Percentiles rank a stretch among this genome's conserved stretches.
Conservation (phyloP, 106 monocot genomes). For the Dioscorea dumetorum region DNA sequence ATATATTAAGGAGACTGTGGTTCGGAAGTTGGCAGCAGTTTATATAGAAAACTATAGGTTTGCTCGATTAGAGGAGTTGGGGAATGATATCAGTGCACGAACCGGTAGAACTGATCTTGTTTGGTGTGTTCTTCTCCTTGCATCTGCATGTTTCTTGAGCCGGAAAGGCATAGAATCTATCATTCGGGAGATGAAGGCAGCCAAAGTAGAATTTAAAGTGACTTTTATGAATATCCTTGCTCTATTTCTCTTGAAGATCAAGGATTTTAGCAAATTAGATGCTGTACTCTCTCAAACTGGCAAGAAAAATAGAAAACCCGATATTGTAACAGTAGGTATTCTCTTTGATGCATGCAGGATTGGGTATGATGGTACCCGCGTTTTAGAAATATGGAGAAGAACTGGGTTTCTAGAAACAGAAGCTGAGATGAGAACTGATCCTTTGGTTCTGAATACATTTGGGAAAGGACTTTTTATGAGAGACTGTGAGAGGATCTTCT, state of each 20-base stretch:
- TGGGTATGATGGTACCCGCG: conserved; percentile 42
- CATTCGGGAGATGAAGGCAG: conserved; percentile 42
- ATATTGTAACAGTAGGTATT: conserved; percentile 54
- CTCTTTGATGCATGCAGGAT: conserved; percentile 59
- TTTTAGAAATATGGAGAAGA: conserved; percentile 51
- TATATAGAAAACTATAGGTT: conserved; percentile 55
- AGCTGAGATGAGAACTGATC: conserved; percentile 49
- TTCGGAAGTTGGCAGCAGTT: conserved; percentile 54
- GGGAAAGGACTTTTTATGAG: conserved; percentile 51
- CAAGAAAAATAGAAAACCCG: conserved; percentile 33
- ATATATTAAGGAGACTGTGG: conserved; percentile 44
- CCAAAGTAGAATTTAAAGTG: conserved; percentile 26
- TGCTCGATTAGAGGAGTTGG: conserved; percentile 59
- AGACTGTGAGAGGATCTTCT: conserved; percentile 50
- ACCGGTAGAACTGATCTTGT: conserved; percentile 46
- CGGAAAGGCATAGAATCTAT: conserved; percentile 58
- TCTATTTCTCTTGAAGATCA: conserved; percentile 53
- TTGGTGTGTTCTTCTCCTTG: conserved; percentile 63
- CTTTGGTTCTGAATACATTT: conserved; percentile 53
- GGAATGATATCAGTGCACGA: conserved; percentile 36
- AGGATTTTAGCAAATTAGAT: conserved; percentile 53
- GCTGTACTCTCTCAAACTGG: conserved; percentile 24
- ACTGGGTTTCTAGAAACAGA: conserved; percentile 37
- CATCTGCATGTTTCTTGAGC: conserved; percentile 52
- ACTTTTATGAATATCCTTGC: conserved; percentile 59